Base-by-base conservation (phyloP, 495 filamentous ascomycete genomes). In the Geopyxis carbonaria region DNA sequence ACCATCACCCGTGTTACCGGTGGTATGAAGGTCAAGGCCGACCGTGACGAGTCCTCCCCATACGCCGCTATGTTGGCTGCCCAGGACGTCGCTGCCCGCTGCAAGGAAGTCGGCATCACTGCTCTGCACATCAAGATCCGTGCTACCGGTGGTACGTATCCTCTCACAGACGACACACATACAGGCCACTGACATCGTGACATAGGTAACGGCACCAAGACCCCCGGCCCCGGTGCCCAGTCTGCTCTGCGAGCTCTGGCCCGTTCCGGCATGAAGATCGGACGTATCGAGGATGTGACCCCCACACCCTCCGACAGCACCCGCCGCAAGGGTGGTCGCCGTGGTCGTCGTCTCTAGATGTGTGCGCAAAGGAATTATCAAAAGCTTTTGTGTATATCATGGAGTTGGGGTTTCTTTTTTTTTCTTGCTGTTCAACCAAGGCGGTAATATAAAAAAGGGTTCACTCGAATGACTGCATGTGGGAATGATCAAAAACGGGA, bases 1-100 rank as follows among this genome's bases (percentile, higher is more conserved):
- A 99, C 89, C 67, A 87, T 99, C 67, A 76, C 71, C 75, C 85
- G 89, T 78, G 85, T 99, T 44, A 99, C 89, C 55, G 89, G 89
- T 66, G 89, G 89, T 61, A 95, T 95, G 89, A 99, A 99, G 73
- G 89, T 99, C 72, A 99, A 99, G 78, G 89, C 89, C 64, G 89
- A 99, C 64, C 85, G 89, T 69, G 89, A 99, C 68, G 89, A 99
- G 73, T 94, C 86, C 46, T 94, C 86, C 34, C 89, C 89, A 47
- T 99, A 99, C 74, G 89, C 89, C 56, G 89, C 89, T 64, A 99
- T 99, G 89, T 81, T 99, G 78, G 89, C 89, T 63, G 89, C 86
- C 50, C 86, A 93, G 65, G 77, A 80, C 53, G 89, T 93, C 60
- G 89, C 89, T 53, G 69, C 70, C 58, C 79, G 87, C 62, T 99